A percentile compares a stretch with the other conserved stretches of the same genome.
Evolutionary conservation across 2,329 filamentous ascomycete species (phyloP).

Genomic region (Cladosporium sp.): DNA sequence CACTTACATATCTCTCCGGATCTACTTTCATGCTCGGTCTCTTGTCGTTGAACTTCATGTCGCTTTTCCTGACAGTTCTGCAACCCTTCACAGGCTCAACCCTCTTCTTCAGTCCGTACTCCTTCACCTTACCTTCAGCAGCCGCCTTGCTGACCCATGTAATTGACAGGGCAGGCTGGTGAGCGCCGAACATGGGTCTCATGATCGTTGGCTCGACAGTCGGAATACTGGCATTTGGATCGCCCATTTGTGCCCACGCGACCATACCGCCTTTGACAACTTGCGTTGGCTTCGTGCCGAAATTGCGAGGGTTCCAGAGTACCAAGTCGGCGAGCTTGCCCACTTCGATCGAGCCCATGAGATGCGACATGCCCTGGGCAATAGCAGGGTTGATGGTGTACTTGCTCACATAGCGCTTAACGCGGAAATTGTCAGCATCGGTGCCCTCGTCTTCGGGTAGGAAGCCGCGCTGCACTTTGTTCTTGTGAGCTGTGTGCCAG

Average conservation of each 20-base stretch:
- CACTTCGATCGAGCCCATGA: constrained; percentile 83
- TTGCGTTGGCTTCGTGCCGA: constrained; percentile 79
- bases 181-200: constrained; percentile 80
- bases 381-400: constrained; percentile 95
- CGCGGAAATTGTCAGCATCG: constrained; percentile 83
- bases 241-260: constrained; percentile 73
- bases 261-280: constrained; percentile 90
- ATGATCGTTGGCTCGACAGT: constrained; percentile 82
- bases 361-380: constrained; percentile 83
- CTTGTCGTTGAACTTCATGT: constrained; percentile 86
- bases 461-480: constrained; percentile 78
- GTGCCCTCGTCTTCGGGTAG: constrained; percentile 77
- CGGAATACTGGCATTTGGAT: constrained; percentile 66
- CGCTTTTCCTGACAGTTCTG: constrained; percentile 71
- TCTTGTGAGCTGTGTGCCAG: constrained; percentile 98
- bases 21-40: constrained; percentile 90
- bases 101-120: constrained; percentile 75
- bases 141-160: constrained; percentile 79
- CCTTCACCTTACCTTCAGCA: constrained; percentile 65
- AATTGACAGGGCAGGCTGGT: constrained; percentile 63
- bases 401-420: constrained; percentile 91
- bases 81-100: constrained; percentile 78
- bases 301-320: constrained; percentile 80
- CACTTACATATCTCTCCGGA: constrained; percentile 75
- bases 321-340: constrained; percentile 90